Evolutionary conservation across 129 eudicot species (phyloP), one percentile per base, ranked within the genome.

Genomic region (Arctium lappa): DNA sequence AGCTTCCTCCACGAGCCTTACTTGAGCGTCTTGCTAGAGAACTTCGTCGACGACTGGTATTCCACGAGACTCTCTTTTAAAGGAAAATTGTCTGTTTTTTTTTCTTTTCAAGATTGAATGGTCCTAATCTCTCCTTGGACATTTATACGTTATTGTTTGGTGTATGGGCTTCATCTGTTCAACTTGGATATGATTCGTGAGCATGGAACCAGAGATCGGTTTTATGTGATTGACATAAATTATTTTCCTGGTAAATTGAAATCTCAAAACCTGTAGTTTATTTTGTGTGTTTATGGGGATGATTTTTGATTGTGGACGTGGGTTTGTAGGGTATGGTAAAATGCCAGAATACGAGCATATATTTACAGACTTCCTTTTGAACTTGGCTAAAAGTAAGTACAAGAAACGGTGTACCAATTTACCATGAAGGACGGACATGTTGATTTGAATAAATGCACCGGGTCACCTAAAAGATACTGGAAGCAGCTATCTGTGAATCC

Each of bases 291-390:
- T 16, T n/a, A 60, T 60, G 27, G 0, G 65, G 29, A 16, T 16
- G 68, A 6, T 60, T 60, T 4, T 42, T 53, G 15, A n/a, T 71
- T 50, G 39, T 30, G 44, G 8, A 36, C 10, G 38, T 13, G 32
- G 71, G 62, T 69, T 32, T 83, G 76, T 91, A 95, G 99, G 99
- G 56, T 95, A 95, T 81, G 99, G 99, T 78, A 95, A 95, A 88
- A 91, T 95, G 98, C 99, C 99, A 78, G 99, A 89, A 76, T 95
- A 95, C 83, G 99, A 95, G 94, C 93, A 95, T 76, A 93, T 95
- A 79, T 95, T 95, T 60, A 95, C 99, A 0, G 97, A 95, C 79
- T 95, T 95, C 79, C 93, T 95, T 40, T 84, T 95, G 81, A 90
- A 90, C 75, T 81, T 95, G 84, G 94, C 77, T 38, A 80, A 87